These are phyloP conservation scores for Colletotrichum cordylinicola DNA, from an alignment of 2,329 filamentous ascomycete species.

Conservation along the genomic window DNA sequence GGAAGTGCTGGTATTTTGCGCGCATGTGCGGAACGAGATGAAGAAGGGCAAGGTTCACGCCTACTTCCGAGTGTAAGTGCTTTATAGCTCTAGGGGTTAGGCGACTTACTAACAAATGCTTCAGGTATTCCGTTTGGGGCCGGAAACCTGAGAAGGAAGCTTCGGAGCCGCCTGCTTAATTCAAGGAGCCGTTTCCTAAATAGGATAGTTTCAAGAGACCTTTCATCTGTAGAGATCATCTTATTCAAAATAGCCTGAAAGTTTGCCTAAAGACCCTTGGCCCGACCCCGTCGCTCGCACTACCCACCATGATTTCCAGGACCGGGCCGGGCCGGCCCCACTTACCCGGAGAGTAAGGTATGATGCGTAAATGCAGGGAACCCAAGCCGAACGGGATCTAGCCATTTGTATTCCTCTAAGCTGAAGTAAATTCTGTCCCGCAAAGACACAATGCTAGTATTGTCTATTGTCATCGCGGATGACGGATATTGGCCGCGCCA, in stretches of 20 bases:
- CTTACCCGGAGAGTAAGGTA: not conserved
- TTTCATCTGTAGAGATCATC: not conserved
- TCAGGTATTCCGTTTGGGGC: slow-evolving; percentile 2
- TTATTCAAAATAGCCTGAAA: not conserved
- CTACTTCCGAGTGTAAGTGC: slow-evolving; percentile 42
- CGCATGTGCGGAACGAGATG: slow-evolving; percentile 37
- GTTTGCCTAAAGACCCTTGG: not conserved
- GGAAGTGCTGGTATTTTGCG: slow-evolving; percentile 37
- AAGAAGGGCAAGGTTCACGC: slow-evolving; percentile 38
- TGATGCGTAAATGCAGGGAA: not conserved
- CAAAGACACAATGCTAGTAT: not conserved
- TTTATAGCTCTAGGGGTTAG: not conserved
- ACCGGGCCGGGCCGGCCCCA: not conserved
- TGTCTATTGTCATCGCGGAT: not conserved
- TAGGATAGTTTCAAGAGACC: not conserved
- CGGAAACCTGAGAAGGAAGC: slow-evolving; percentile 3
- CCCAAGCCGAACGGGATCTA: not conserved
- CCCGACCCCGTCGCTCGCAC: not conserved
- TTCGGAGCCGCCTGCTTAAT: not conserved
- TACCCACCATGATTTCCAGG: not conserved
- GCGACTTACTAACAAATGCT: not conserved
- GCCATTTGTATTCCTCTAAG: not conserved
- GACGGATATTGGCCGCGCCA: not conserved
- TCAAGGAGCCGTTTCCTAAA: not conserved
- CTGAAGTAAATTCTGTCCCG: not conserved